A percentile compares a stretch with the other conserved stretches of the same genome.
These are phyloP conservation scores for Calonectria crousiana DNA, from an alignment of 2,329 filamentous ascomycete species.

Conservation along the genomic window DNA sequence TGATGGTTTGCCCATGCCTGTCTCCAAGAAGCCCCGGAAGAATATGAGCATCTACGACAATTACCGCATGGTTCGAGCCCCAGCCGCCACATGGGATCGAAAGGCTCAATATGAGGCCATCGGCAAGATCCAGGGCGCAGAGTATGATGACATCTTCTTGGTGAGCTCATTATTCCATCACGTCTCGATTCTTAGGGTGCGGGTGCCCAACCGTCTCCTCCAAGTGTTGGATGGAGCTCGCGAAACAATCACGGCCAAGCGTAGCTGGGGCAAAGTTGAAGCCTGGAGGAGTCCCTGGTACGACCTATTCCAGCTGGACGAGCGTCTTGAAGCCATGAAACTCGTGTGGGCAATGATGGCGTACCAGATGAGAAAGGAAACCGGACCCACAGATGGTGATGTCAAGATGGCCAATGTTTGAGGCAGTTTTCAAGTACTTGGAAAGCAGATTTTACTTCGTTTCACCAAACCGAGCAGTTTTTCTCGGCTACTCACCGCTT, in stretches of 20 bases:
- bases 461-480: not conserved
- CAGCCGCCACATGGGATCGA: conserved; percentile 69
- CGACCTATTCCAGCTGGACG: conserved; percentile 67
- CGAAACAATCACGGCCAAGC: conserved; percentile 47
- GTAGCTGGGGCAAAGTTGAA: conserved; percentile 65
- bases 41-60: conserved; percentile 71
- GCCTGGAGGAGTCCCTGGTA: conserved; percentile 72
- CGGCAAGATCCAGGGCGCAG: conserved; percentile 60
- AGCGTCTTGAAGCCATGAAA: conserved; percentile 68
- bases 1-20: conserved; percentile 39
- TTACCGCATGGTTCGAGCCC: conserved; percentile 72
- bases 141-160: conserved; percentile 72
- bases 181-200: conserved; percentile 67
- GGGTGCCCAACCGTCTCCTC: conserved; percentile 67
- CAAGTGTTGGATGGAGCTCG: conserved; percentile 63
- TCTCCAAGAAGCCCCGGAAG: conserved; percentile 64
- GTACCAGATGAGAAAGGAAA: conserved; percentile 67
- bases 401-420: conserved; percentile 46
- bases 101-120: conserved; percentile 70
- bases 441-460: not conserved
- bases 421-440: not conserved
- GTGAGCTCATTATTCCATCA: conserved; percentile 73
- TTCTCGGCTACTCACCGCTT: not conserved
- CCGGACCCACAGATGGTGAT: conserved; percentile 35
- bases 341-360: conserved; percentile 71